Conservation (phyloP, 441 rosid genomes). For the Corymbia citriodora region DNA sequence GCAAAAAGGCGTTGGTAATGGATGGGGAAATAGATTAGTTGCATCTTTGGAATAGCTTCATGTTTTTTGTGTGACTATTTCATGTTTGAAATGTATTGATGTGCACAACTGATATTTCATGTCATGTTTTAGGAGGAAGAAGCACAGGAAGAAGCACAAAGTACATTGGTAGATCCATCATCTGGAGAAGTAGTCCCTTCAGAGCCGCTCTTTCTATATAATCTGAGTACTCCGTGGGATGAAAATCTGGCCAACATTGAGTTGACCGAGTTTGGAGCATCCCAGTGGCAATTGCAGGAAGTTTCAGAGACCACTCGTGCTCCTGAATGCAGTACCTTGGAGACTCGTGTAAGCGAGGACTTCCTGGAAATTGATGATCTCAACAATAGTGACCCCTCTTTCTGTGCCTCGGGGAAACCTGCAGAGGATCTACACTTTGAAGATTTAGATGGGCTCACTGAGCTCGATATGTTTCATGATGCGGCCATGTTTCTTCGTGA, state of each 20-base stretch:
- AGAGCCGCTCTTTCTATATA: constrained; percentile 6
- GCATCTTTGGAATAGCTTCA: background rate
- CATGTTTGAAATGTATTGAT: background rate
- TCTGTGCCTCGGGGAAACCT: constrained; percentile 21
- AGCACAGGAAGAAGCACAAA: constrained; percentile 37
- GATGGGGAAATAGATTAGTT: background rate
- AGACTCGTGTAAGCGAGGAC: constrained; percentile 29
- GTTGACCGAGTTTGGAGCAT: constrained; percentile 24
- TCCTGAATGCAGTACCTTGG: constrained; percentile 12
- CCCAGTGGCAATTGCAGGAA: constrained; percentile 26
- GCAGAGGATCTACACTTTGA: constrained; percentile 25
- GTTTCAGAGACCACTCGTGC: constrained; percentile 32
- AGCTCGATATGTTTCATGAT: constrained; percentile 55
- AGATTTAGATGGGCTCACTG: constrained; percentile 34
- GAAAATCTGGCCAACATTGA: constrained; percentile 25
- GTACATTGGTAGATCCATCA: constrained; percentile 40
- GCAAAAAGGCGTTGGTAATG: background rate
- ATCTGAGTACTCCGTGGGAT: constrained; percentile 15
- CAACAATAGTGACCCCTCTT: constrained; percentile 25
- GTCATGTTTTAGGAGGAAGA: constrained; percentile 23
- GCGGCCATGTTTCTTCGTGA: constrained; percentile 53
- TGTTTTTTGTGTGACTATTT: background rate
- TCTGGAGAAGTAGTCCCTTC: constrained; percentile 22
- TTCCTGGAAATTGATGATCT: constrained; percentile 91
- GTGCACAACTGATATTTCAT: background rate